Base-by-base conservation (phyloP, 2,329 filamentous ascomycete species). In the Chaetomium strumarium region DNA sequence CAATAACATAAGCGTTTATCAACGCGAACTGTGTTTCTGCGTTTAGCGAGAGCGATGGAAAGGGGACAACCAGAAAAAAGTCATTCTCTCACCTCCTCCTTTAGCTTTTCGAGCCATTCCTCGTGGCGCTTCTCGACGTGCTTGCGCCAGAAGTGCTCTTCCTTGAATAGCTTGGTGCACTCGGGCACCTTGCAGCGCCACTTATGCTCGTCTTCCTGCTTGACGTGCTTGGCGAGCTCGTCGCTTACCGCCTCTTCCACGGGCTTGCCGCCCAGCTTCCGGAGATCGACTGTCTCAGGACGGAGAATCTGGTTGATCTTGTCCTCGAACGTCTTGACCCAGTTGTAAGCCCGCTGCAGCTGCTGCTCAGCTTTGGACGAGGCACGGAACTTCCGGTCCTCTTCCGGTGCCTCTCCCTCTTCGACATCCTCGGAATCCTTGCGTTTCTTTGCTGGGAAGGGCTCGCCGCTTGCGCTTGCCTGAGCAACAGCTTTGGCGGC, bases 251-350 rank as follows among this genome's bases (percentile, higher is more conserved):
- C 90, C 59, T 96, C 90, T 4, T 96, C 90, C 0, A 90, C 74
- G 1, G 87, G 81, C 66, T 90, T 91, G 16, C 93, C 93, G 46
- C 95, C 93, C 24, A 97, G 80, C 72, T 96, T 97, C 67, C 84
- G 84, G 39, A 97, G 75, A 64, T 97, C 90, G 20, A 88, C 87
- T 46, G 85, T 84, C 50, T 93, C 88, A 0, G 93, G 93, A 60
- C 97, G 92, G 13, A 99, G 77, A 43, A 97, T 87, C 67, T 96
- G 91, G 66, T 89, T 76, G 47, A 99, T 79, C 73, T 99, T 99
- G 66, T 99, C 93, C 67, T 99, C 93, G 64, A 96, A 99, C 0
- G 93, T 97, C 74, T 88, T 95, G 55, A 99, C 95, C 93, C 95
- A 99, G 66, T 97, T 99, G 73, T 90, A 97, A 0, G 93, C 93